Base-by-base conservation (phyloP, 2,329 filamentous ascomycete species). In the Sclerotinia nivalis region DNA sequence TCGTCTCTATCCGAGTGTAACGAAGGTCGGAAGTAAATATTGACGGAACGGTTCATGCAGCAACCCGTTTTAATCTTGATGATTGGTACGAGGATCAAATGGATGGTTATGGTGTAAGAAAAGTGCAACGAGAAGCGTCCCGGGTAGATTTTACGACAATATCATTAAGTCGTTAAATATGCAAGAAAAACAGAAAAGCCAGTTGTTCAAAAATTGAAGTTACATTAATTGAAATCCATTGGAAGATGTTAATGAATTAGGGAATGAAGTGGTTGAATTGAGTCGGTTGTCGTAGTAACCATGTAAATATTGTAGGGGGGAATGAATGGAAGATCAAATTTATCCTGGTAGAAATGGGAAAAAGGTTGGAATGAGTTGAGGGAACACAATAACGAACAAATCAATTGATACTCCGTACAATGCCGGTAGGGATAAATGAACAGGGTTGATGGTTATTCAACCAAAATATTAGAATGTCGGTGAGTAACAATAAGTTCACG, bases 1-100 rank as follows among this genome's bases (percentile, higher is more conserved):
- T 37, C 60, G 47, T 52, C 6, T 22, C 50, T 64, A 28, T 3
- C 31, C 47, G 47, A 4, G 28, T 25, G n/a, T 64, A 64, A 13
- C 15, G 47, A 28, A 28, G 61, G 28, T 40, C 60, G 45, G 47
- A 68, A 60, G 74, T 74, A 74, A 75, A 75, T 73, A 74, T 60
- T 70, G 71, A 72, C 47, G 71, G 68, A 43, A 69, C 28, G 59
- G 73, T 74, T 73, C 74, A 75, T 77, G 75, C 74, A 75, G 71
- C 72, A 74, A 75, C 71, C 74, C 73, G 74, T 64, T 31, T 43
- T 62, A 56, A 40, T 47, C 9, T 59, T 66, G 45, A 52, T 54
- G 43, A 64, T 61, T 68, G 37, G 62, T 60, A 69, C 61, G 25
- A 54, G 50, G 45, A 45, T 43, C 20, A 43, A 40, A 45, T 68